Conservation (phyloP, 1,284 basidiomycete genomes). For the Termitomyces sp. region DNA sequence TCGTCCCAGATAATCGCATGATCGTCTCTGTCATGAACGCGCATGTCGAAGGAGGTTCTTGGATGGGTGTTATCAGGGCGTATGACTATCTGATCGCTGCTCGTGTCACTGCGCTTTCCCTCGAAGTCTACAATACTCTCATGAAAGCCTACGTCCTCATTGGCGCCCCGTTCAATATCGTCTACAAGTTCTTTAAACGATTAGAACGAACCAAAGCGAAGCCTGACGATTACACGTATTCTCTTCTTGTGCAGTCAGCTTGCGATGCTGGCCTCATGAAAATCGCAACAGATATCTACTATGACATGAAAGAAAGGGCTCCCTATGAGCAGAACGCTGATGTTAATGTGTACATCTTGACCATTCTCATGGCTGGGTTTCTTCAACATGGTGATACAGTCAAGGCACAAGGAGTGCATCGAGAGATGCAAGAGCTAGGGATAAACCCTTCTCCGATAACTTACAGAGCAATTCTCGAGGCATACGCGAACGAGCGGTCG, state of each 20-base stretch:
- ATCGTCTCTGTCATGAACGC: slow-evolving; percentile 78
- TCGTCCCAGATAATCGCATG: slow-evolving; percentile 62
- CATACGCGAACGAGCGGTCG: slow-evolving; percentile 48
- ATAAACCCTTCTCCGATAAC: slow-evolving; percentile 71
- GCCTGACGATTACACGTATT: slow-evolving; percentile 68
- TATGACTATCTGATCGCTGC: slow-evolving; percentile 64
- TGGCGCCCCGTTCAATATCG: slow-evolving; percentile 69
- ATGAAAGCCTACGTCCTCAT: slow-evolving; percentile 84
- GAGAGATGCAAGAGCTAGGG: slow-evolving; percentile 67
- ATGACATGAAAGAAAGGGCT: slow-evolving; percentile 53
- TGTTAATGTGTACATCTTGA: slow-evolving; percentile 63
- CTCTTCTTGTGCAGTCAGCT: slow-evolving; percentile 79
- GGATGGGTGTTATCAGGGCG: slow-evolving; percentile 65
- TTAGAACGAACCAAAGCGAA: slow-evolving; percentile 45
- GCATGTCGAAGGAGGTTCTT: slow-evolving; percentile 79
- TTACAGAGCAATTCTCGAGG: slow-evolving; percentile 65
- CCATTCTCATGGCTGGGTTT: slow-evolving; percentile 83
- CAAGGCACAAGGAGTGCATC: slow-evolving; percentile 66
- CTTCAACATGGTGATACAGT: slow-evolving; percentile 53
- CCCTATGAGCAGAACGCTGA: slow-evolving; percentile 34
- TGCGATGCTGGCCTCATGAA: slow-evolving; percentile 71
- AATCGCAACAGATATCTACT: slow-evolving; percentile 64
- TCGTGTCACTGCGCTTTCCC: slow-evolving; percentile 35
- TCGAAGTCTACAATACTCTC: slow-evolving; percentile 72
- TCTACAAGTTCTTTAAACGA: slow-evolving; percentile 61